Conservation (phyloP, 768 basidiomycete genomes). For the Tricholoma furcatifolium region DNA sequence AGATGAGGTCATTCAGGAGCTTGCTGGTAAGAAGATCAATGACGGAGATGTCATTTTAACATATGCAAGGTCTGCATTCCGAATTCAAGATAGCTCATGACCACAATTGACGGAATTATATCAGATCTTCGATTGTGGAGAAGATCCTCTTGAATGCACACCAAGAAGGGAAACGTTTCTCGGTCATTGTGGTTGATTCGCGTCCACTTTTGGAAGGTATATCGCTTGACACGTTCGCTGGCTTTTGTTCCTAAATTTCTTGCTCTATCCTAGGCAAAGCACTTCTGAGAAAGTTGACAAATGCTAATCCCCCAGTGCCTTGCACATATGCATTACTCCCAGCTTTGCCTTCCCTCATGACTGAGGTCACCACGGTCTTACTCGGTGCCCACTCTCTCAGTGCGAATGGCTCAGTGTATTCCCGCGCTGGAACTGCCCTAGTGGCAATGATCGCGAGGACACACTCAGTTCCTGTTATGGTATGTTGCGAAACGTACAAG, state of each 20-base stretch:
- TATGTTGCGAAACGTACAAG: conserved; percentile 99
- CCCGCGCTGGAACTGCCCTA: conserved; percentile 91
- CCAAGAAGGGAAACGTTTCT: conserved; percentile 72
- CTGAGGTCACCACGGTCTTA: conserved; percentile 80
- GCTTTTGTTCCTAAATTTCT: conserved; percentile 2
- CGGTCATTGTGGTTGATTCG: conserved; percentile 94
- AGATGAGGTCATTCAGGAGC: conserved; percentile 88
- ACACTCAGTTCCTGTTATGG: conserved; percentile 87
- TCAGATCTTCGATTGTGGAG: conserved; percentile 92
- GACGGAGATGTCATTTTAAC: conserved; percentile 92
- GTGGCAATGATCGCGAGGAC: conserved; percentile 96
- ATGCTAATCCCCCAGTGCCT: conserved; percentile 58
- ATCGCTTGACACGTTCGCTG: not conserved
- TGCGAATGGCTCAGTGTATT: conserved; percentile 92
- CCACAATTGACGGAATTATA: conserved; percentile 3
- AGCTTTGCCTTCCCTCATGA: conserved; percentile 75
- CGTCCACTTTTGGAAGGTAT: conserved; percentile 88
- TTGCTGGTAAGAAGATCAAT: conserved; percentile 90
- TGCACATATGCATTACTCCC: conserved; percentile 93
- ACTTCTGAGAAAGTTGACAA: conserved; percentile 67
- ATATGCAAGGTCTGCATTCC: conserved; percentile 71
- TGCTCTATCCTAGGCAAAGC: conserved; percentile 68
- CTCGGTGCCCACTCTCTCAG: conserved; percentile 94
- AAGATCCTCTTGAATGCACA: conserved; percentile 81
- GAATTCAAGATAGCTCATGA: not conserved